Evolutionary conservation across 2,329 filamentous ascomycete genomes (phyloP), one percentile per base, ranked within the genome.

Genomic region (Orbilia ellipsospora): DNA sequence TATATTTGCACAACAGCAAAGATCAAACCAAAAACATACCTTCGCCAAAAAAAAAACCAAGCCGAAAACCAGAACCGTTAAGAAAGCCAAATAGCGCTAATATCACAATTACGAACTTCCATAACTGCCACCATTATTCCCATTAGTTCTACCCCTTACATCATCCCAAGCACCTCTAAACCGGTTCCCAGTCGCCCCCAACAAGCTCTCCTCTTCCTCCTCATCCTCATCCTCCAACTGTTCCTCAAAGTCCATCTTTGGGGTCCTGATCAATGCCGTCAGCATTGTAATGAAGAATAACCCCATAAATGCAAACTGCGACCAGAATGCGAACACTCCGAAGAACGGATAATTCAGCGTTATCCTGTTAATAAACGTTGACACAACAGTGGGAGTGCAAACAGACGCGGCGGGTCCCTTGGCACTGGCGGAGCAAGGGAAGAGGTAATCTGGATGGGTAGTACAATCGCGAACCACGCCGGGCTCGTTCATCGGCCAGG

Each of bases 311-410:
- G 87, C 91, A 81, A 97, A 98, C 80, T 99, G 95, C 0, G 93
- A 92, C 93, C 94, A 99, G 82, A 98, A 99, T 78, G 92, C 88
- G n/a, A 98, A 84, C 10, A 90, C 89, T 10, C 95, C 95, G 80
- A 99, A 96, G 81, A 97, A 93, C 4, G 95, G 94, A 87, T 95
- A 99, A 81, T 96, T 97, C 80, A 97, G 88, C 20, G 92, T 94
- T 75, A 97, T 88, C 52, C 94, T 90, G 83, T 98, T 97, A 78
- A 99, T 86, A 83, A 99, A 96, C 0, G 92, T 97, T 73, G 92
- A 95, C 82, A 94, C 91, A 44, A 97, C 90, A 20, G 90, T 94
- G 0, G 95, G 93, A 0, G 94, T 98, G 85, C 95, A 99, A 20
- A 96, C 90, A 73, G 90, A 87, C 2, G 93, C 91, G n/a, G 87